Evolutionary conservation across 495 filamentous ascomycete species (phyloP), one percentile per base, ranked within the genome.

Genomic region (Penicillium samsonianum): DNA sequence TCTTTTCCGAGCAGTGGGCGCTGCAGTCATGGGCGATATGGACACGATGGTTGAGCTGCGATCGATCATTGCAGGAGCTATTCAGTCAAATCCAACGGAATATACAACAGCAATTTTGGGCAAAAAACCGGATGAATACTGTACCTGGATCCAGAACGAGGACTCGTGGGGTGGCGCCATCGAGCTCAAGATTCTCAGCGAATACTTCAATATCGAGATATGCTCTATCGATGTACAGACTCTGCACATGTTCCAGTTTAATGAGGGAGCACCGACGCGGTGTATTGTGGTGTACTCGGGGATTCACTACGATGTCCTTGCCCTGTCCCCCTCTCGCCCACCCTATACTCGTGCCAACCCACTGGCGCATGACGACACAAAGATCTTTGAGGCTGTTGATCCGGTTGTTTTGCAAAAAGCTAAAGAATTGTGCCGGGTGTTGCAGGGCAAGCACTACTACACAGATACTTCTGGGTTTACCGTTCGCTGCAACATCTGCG

Each of bases 271-370:
- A 25, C 67, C 78, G 1, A 82, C 78, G 19, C 77, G 92, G 28
- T 91, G 90, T 70, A 85, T 98, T 37, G 76, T 98, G 28, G 85
- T 97, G 2, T 98, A 97, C 71, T 92, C 89, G 0, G 92, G 91
- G 0, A 93, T 98, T 51, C 94, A 98, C 65, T 98, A 98, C 69
- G 94, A 98, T 70, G 85, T 88, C n/a, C 84, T 97, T 49, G 90
- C 88, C 0, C 80, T 95, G 62, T 84, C 81, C 10, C 87, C 88
- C 1, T 83, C 80, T 14, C 82, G 84, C 57, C 80, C 83, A 22
- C 81, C 82, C 8, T 77, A 80, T 49, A 77, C 73, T 42, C 79
- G 78, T 56, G 76, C 87, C 10, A 77, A 84, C 56, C 75, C 81
- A 12, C 80, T 84, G 10, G 79, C 90, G 5, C 84, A 91, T 20